phyloP scores from a whole-genome alignment of 495 filamentous ascomycete genomes.

The Cryomyces minteri region DNA sequence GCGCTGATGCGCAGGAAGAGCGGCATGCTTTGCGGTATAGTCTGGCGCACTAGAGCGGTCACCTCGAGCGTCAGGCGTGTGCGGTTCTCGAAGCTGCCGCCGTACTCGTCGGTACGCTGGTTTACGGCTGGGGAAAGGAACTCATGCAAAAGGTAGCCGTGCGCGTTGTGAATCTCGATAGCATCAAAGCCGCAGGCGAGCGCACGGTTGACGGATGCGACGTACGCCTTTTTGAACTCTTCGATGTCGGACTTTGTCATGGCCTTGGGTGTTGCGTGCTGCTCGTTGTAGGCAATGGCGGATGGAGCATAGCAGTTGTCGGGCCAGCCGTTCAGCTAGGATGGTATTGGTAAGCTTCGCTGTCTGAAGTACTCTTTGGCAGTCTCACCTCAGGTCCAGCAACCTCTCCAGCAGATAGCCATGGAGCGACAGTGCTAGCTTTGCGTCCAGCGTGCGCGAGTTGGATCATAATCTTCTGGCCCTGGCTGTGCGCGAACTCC shows the following conservation, averaged over 20 bases:
- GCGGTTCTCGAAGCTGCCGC: constrained; percentile 26
- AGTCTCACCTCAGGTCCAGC: constrained; percentile 29
- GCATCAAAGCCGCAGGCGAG: constrained; percentile 42
- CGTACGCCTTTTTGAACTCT: constrained; percentile 35
- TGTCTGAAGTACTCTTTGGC: not conserved
- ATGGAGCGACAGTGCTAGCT: constrained; percentile 43
- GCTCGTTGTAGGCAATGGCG: constrained; percentile 32
- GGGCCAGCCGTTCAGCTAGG: constrained; percentile 43
- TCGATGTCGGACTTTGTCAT: constrained; percentile 40
- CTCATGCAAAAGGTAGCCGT: constrained; percentile 20
- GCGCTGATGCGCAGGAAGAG: constrained; percentile 51
- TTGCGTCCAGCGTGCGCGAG: constrained; percentile 62
- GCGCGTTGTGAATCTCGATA: constrained; percentile 28
- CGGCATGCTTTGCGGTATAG: constrained; percentile 40
- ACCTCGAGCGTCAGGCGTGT: constrained; percentile 31
- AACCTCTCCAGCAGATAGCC: constrained; percentile 29
- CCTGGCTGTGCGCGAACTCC: constrained; percentile 41
- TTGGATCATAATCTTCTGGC: constrained; percentile 51
- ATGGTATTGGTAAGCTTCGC: not conserved
- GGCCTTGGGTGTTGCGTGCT: constrained; percentile 30
- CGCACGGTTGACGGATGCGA: constrained; percentile 32
- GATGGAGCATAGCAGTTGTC: constrained; percentile 43
- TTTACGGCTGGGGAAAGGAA: constrained; percentile 15
- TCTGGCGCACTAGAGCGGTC: constrained; percentile 30
- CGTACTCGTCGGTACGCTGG: constrained; percentile 33